Percentiles rank a stretch among this genome's conserved stretches.
Evolutionary conservation across 2,329 filamentous ascomycete species (phyloP).

Genomic region (Cladosporium austrohemisphaericum): DNA sequence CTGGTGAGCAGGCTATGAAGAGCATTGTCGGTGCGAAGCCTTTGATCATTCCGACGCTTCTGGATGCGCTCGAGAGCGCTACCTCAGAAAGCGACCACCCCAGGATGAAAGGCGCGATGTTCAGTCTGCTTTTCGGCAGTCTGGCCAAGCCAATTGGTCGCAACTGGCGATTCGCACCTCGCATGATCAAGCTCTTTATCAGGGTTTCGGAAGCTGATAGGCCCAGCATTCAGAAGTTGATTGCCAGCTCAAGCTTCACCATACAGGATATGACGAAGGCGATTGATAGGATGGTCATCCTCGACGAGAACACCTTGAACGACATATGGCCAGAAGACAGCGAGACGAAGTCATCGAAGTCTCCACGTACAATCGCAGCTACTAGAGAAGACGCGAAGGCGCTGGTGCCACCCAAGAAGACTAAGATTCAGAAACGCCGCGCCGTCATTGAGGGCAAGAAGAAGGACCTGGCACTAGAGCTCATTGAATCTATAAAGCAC

Average conservation of each 20-base stretch:
- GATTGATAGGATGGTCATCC: constrained; percentile 78
- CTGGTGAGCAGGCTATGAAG: constrained; percentile 89
- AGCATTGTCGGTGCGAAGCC: constrained; percentile 82
- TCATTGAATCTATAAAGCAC: constrained; percentile 70
- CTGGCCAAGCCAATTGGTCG: constrained; percentile 81
- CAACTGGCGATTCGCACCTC: constrained; percentile 92
- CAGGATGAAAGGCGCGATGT: constrained; percentile 91
- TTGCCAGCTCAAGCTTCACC: constrained; percentile 74
- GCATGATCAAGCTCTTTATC: constrained; percentile 86
- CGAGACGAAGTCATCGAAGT: constrained; percentile 30
- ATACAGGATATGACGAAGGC: constrained; percentile 90
- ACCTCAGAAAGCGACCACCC: constrained; percentile 79
- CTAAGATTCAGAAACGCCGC: constrained; percentile 71
- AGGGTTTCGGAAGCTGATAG: constrained; percentile 87
- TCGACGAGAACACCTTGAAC: constrained; percentile 67
- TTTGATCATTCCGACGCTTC: constrained; percentile 82
- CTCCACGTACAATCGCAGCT: constrained; percentile 29
- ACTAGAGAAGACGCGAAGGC: constrained; percentile 55
- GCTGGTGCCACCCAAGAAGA: constrained; percentile 62
- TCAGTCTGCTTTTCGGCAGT: constrained; percentile 83
- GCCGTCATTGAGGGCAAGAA: constrained; percentile 80
- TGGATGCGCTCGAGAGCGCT: constrained; percentile 73
- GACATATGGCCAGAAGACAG: constrained; percentile 59
- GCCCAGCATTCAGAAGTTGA: constrained; percentile 86
- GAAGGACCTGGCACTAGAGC: constrained; percentile 70